phyloP scores from a whole-genome alignment of 2,329 filamentous ascomycete genomes.

The Pyrenophora tritici-repentis region DNA sequence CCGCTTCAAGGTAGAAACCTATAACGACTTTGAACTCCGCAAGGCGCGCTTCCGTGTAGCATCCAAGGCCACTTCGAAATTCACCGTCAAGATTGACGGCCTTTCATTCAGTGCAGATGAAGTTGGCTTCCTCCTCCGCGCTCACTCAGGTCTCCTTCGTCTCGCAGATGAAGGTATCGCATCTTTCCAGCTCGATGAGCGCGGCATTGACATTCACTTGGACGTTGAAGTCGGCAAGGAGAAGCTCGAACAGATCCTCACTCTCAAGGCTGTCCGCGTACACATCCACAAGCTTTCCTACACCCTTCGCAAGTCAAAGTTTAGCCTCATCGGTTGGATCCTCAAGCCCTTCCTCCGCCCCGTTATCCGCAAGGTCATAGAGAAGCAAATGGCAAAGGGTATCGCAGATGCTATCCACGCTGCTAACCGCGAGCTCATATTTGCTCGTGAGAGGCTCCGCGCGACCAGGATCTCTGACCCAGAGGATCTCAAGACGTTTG shows the following conservation, averaged over 20 bases:
- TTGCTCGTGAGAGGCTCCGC: conserved; percentile 81
- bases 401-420: conserved; percentile 72
- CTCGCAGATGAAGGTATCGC: conserved; percentile 83
- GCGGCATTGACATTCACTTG: conserved; percentile 83
- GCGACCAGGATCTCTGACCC: conserved; percentile 84
- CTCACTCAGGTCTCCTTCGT: conserved; percentile 75
- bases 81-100: conserved; percentile 80
- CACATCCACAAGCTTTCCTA: conserved; percentile 88
- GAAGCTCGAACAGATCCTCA: conserved; percentile 78
- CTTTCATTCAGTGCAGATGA: conserved; percentile 84
- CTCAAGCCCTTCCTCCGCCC: conserved; percentile 83
- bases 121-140: conserved; percentile 85
- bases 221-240: conserved; percentile 84
- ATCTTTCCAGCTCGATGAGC: conserved; percentile 81
- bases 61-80: conserved; percentile 69
- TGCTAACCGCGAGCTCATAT: conserved; percentile 84
- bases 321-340: conserved; percentile 79
- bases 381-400: conserved; percentile 73
- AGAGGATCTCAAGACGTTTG: conserved; percentile 77
- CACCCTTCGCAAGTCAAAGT: conserved; percentile 72
- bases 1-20: conserved; percentile 77
- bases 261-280: conserved; percentile 75
- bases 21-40: conserved; percentile 83
- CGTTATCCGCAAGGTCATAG: conserved; percentile 76
- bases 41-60: conserved; percentile 75